phyloP scores from a whole-genome alignment of 805 yeast genomes.

The Metschnikowia sp. region DNA sequence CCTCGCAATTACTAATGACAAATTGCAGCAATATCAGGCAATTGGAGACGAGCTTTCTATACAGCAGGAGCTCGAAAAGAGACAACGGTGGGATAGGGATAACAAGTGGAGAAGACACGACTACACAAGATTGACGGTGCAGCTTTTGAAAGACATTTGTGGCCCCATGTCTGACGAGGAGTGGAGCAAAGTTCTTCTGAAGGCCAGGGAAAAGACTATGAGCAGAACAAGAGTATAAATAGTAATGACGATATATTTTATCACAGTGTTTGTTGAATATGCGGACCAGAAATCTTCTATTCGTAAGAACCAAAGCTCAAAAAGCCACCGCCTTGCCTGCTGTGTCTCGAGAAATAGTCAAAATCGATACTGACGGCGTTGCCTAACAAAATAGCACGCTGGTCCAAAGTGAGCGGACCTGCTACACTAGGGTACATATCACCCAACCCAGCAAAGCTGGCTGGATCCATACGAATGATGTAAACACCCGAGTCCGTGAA shows the following conservation, averaged over 20 bases:
- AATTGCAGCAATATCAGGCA: slow-evolving; percentile 34
- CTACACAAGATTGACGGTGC: slow-evolving; percentile 48
- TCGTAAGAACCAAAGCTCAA: slow-evolving; percentile 31
- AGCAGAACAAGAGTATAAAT: neutral
- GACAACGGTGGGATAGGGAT: slow-evolving; percentile 53
- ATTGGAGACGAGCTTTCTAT: slow-evolving; percentile 40
- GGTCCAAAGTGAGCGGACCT: slow-evolving; percentile 63
- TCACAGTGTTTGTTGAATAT: neutral
- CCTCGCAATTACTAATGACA: slow-evolving; percentile 51
- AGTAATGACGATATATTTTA: no score
- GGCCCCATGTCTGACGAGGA: slow-evolving; percentile 33
- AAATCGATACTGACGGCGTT: slow-evolving; percentile 91
- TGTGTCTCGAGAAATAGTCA: slow-evolving; percentile 95
- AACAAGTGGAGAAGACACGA: slow-evolving; percentile 53
- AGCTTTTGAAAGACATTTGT: slow-evolving; percentile 42
- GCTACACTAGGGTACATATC: slow-evolving; percentile 48
- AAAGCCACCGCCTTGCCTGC: slow-evolving; percentile 49
- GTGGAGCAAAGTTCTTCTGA: slow-evolving; percentile 29
- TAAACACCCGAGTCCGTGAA: slow-evolving; percentile 95
- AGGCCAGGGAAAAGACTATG: slow-evolving; percentile 23
- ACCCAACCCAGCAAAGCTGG: slow-evolving; percentile 58
- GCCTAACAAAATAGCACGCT: slow-evolving; percentile 81
- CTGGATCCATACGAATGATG: slow-evolving; percentile 77
- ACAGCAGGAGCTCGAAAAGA: slow-evolving; percentile 41
- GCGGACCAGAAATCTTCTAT: slow-evolving; percentile 2